Evolutionary conservation across 306 rosid species (phyloP).

Genomic region (Acacia confusa): DNA sequence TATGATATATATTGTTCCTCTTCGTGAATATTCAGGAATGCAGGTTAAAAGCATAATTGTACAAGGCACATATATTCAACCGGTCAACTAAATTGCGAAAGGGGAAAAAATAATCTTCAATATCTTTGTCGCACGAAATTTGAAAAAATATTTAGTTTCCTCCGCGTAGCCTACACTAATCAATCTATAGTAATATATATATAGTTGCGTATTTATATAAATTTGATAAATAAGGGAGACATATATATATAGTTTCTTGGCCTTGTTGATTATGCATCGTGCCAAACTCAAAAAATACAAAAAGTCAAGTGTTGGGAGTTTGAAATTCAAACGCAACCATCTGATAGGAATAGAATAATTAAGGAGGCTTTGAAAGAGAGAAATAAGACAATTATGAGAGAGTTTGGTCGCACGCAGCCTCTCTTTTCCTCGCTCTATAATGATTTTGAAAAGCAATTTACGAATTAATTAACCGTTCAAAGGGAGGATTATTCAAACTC

Average conservation of each 20-base stretch:
- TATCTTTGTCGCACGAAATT: neutral
- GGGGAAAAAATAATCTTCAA: neutral
- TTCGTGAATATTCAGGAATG: too few species aligned
- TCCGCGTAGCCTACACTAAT: neutral
- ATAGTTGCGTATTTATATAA: neutral
- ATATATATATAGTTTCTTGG: neutral
- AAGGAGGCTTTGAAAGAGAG: neutral
- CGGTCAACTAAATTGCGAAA: neutral
- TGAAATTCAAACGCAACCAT: neutral
- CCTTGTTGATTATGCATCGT: neutral
- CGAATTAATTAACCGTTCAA: neutral
- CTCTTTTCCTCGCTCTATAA: slow-evolving; percentile 30
- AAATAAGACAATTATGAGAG: neutral
- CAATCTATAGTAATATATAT: neutral
- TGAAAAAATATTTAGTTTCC: neutral
- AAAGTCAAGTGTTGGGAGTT: slow-evolving; percentile 23
- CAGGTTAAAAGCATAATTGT: too few species aligned
- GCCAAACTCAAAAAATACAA: neutral
- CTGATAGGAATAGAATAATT: neutral
- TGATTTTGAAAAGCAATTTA: slow-evolving; percentile 25
- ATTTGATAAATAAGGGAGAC: neutral
- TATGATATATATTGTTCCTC: too few species aligned
- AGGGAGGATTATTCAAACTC: slow-evolving; percentile 39
- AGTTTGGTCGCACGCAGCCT: slow-evolving; percentile 61
- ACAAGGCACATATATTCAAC: neutral